Percentiles rank a stretch among this genome's conserved stretches.
Conservation (phyloP, 768 basidiomycete species). For the Coprinopsis sp. region DNA sequence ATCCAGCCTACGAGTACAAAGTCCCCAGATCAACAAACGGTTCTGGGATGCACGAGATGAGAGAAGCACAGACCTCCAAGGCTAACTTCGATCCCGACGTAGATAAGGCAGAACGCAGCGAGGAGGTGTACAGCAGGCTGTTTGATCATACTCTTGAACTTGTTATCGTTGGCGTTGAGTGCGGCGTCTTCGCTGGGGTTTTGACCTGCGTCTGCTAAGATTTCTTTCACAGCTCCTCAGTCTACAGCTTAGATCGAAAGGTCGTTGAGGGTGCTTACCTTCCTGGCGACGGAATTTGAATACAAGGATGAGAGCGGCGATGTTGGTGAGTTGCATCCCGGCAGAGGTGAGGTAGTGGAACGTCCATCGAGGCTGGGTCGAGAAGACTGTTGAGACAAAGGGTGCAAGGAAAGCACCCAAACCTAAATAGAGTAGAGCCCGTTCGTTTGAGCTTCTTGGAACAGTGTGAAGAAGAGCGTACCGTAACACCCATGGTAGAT, state of each 20-base stretch:
- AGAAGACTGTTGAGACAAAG: conserved; percentile 77
- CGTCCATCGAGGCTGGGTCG: conserved; percentile 61
- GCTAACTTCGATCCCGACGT: conserved; percentile 67
- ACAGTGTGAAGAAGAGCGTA: conserved; percentile 11
- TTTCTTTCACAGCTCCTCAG: conserved; percentile 34
- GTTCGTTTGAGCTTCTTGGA: background rate
- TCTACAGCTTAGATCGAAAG: background rate
- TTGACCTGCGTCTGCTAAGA: conserved; percentile 51
- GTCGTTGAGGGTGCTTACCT: conserved; percentile 32
- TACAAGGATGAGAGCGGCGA: conserved; percentile 43
- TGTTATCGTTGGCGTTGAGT: conserved; percentile 29
- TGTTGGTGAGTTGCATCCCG: conserved; percentile 56
- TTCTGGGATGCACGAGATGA: background rate
- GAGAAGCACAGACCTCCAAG: conserved; percentile 32
- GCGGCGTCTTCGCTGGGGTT: conserved; percentile 30
- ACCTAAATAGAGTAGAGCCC: conserved; percentile 39
- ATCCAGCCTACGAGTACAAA: conserved; percentile 46
- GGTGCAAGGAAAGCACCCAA: conserved; percentile 66
- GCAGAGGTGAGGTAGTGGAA: conserved; percentile 74
- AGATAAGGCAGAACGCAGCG: conserved; percentile 59
- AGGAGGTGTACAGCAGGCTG: conserved; percentile 55
- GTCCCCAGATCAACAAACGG: background rate
- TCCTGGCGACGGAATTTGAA: conserved; percentile 73
- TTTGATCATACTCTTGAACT: conserved; percentile 40
- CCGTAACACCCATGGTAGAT: conserved; percentile 65